Evolutionary conservation across 352 stramenopile species (phyloP).

Genomic region (Phytophthora cryptogea): DNA sequence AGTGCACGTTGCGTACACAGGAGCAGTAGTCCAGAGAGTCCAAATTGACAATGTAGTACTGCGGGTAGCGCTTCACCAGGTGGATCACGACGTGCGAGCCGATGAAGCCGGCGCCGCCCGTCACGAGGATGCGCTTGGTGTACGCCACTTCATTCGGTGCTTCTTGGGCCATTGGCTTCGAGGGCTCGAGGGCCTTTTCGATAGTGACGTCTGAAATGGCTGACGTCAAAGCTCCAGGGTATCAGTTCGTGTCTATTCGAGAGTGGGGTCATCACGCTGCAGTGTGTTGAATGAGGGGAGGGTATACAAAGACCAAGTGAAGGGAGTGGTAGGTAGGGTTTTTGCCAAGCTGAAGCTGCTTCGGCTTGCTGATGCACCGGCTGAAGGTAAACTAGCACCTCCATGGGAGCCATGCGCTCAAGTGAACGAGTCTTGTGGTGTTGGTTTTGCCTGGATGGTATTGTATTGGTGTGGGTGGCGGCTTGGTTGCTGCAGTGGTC

Average conservation of each 20-base stretch:
- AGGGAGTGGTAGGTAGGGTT: not conserved
- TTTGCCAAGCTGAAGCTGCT: conserved; percentile 19
- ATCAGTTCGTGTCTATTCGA: conserved; percentile 4
- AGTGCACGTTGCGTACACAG: conserved; percentile 72
- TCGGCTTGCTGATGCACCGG: conserved; percentile 8
- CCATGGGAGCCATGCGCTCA: too few species aligned
- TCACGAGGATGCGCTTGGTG: conserved; percentile 96
- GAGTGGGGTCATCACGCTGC: conserved; percentile 13
- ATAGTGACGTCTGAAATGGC: conserved; percentile 4
- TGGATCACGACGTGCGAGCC: conserved; percentile 97
- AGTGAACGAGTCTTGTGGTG: too few species aligned
- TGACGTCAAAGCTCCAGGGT: not conserved
- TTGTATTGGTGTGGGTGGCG: too few species aligned
- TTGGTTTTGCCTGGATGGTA: too few species aligned
- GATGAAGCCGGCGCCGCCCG: conserved; percentile 96
- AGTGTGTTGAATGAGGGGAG: conserved; percentile 26
- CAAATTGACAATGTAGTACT: conserved; percentile 98
- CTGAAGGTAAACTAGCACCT: conserved; percentile 1
- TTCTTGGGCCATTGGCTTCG: conserved; percentile 7
- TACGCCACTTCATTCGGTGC: conserved; percentile 22
- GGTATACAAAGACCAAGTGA: conserved; percentile 3
- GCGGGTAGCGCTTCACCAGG: conserved; percentile 95
- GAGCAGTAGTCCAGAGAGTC: conserved; percentile 91
- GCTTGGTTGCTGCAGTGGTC: too few species aligned
- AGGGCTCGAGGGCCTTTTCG: not conserved